Evolutionary conservation across 2,329 filamentous ascomycete genomes (phyloP).

Genomic region (Aphanoascus verrucosus): DNA sequence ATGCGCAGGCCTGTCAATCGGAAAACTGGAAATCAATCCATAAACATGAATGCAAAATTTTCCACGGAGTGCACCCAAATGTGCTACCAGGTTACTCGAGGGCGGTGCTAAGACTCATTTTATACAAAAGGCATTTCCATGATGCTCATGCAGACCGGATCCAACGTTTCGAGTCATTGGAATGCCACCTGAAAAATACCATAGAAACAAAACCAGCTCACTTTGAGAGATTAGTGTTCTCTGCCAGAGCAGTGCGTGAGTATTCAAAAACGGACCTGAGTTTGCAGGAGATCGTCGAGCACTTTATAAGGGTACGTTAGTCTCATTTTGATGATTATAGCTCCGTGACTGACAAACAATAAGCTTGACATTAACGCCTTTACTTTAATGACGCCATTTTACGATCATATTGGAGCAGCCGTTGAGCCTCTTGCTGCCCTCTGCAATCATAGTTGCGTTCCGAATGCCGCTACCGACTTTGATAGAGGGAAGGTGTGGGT

Average conservation of each 20-base stretch:
- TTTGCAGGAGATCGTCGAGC: constrained; percentile 34
- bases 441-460: constrained; percentile 53
- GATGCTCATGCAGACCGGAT: constrained; percentile 25
- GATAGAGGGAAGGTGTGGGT: constrained; percentile 43
- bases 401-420: constrained; percentile 50
- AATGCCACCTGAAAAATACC: constrained; percentile 43
- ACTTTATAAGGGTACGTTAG: constrained; percentile 38
- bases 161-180: constrained; percentile 34
- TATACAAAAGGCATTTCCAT: constrained; percentile 32
- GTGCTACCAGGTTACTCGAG: constrained; percentile 47
- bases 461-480: constrained; percentile 49
- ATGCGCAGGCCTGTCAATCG: constrained; percentile 45
- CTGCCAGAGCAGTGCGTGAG: constrained; percentile 44
- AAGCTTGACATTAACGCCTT: constrained; percentile 50
- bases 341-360: constrained; percentile 5
- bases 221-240: constrained; percentile 41
- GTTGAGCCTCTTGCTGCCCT: constrained; percentile 45
- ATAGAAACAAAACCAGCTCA: constrained; percentile 29
- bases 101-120: constrained; percentile 45
- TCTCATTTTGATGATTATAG: neutral
- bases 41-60: constrained; percentile 49
- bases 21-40: constrained; percentile 50
- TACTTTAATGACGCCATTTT: constrained; percentile 45
- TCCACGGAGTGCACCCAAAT: constrained; percentile 36
- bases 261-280: constrained; percentile 41